Conservation (phyloP, 345 rosid species). For the Sisymbrium irio region DNA sequence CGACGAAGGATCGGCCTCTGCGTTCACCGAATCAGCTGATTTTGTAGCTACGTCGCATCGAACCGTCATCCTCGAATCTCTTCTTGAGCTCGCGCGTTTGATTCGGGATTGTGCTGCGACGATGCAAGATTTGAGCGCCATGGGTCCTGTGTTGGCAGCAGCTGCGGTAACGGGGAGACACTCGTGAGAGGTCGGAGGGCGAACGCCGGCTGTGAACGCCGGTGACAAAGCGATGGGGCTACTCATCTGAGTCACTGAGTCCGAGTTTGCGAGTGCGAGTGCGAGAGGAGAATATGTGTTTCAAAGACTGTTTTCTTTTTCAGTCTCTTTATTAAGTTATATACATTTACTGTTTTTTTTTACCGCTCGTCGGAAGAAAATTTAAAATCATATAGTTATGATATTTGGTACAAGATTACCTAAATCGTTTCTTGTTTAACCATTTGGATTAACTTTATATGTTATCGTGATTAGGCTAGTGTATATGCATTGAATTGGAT, state of each 20-base stretch:
- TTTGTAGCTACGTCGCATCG: constrained; percentile 44
- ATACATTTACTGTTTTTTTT: too few species aligned
- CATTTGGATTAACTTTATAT: background rate
- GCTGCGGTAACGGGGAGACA: background rate
- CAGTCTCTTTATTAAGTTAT: background rate
- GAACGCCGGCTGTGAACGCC: constrained; percentile 20
- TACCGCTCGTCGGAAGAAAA: too few species aligned
- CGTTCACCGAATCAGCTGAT: constrained; percentile 27
- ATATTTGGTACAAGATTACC: background rate
- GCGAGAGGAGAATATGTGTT: background rate
- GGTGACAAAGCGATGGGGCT: constrained; percentile 23
- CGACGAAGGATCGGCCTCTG: constrained; percentile 20
- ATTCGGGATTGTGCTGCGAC: background rate
- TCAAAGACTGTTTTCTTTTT: background rate
- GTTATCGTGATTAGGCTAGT: background rate
- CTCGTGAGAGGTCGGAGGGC: constrained; percentile 3
- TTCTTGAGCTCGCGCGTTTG: constrained; percentile 15
- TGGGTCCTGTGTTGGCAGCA: background rate
- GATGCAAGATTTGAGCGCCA: constrained; percentile 19
- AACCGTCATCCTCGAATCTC: constrained; percentile 2
- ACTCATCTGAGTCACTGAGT: constrained; percentile 23
- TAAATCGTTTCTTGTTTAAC: background rate
- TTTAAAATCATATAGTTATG: background rate
- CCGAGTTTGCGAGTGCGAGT: too few species aligned
- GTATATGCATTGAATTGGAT: background rate